Evolutionary conservation across 371 early-diverging fungal genomes (phyloP).

Genomic region (Blastocladiella emersonii): DNA sequence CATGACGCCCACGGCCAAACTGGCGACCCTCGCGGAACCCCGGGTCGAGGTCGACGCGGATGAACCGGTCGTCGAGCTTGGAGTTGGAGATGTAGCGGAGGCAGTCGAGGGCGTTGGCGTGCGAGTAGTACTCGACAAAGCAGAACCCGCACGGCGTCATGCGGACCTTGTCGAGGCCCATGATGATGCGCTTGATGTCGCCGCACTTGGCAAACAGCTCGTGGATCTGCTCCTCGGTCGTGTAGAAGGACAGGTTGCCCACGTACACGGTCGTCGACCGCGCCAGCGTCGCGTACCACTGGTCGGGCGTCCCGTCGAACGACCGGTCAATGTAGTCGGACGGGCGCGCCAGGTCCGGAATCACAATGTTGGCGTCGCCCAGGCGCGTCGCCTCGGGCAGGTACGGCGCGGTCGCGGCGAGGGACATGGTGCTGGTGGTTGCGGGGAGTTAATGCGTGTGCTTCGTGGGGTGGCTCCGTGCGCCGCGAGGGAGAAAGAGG

Average conservation of each 20-base stretch:
- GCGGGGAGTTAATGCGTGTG: too few relatives aligned
- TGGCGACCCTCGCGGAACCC: slow-evolving; percentile 94
- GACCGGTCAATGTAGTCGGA: neutral
- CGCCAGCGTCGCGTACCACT: slow-evolving; percentile 3
- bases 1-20: slow-evolving; percentile 88
- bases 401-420: too few relatives aligned
- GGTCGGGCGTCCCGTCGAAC: neutral
- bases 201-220: slow-evolving; percentile 92
- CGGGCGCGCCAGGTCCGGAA: neutral
- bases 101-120: slow-evolving; percentile 71
- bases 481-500: too few relatives aligned
- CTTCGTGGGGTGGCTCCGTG: too few relatives aligned
- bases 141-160: slow-evolving; percentile 98
- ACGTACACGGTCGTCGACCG: slow-evolving; percentile 75
- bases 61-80: slow-evolving; percentile 85
- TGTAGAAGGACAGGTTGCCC: slow-evolving; percentile 95
- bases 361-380: neutral
- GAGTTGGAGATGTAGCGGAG: slow-evolving; percentile 89
- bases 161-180: slow-evolving; percentile 89
- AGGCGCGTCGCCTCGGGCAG: neutral
- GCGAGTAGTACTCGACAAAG: slow-evolving; percentile 94
- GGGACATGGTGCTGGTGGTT: too few relatives aligned
- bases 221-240: slow-evolving; percentile 96
- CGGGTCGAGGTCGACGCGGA: slow-evolving; percentile 93
- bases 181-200: slow-evolving; percentile 93